Evolutionary conservation across 371 early-diverging fungal species (phyloP), one percentile per base, ranked within the genome.

Genomic region (Quaeritorhiza haematococci): DNA sequence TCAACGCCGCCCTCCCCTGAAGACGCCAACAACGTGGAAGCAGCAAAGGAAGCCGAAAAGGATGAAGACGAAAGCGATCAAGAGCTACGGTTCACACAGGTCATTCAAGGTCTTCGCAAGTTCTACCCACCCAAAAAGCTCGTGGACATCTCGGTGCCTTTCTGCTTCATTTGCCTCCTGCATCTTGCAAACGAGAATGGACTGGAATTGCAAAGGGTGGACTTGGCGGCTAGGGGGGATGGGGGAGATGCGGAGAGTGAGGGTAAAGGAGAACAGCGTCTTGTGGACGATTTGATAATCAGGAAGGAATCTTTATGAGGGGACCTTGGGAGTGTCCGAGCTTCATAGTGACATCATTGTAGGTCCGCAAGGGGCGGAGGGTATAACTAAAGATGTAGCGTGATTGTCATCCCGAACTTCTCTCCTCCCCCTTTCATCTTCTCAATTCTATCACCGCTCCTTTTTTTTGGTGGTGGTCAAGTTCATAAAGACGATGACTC

Each of bases 161-260:
- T 90, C 66, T 95, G 94, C 69, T 97, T 97, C 66, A 96, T 97
- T 49, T 94, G 96, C 63, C 70, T 97, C 50, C 71, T 97, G 55
- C 98, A 97, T 79, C 67, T 97, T 49, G 96, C 96, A 23, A 96
- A 96, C 67, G 97, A 96, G 72, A 85, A 89, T 64, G 83, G 85
- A 56, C 73, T 96, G 28, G 35, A 42, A 27, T 23, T 60, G 5
- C n/a, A n/a, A n/a, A n/a, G n/a, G n/a, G n/a, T n/a, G n/a, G n/a
- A n/a, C n/a, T n/a, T n/a, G n/a, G n/a, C n/a, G n/a, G n/a, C n/a
- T n/a, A n/a, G n/a, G n/a, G n/a, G n/a, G n/a, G n/a, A n/a, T n/a
- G n/a, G n/a, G n/a, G n/a, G n/a, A n/a, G n/a, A n/a, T n/a, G n/a
- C n/a, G n/a, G n/a, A n/a, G n/a, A n/a, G n/a, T n/a, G n/a, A n/a